Base-by-base conservation (phyloP, 495 filamentous ascomycete species). In the Echria macrotheca region DNA sequence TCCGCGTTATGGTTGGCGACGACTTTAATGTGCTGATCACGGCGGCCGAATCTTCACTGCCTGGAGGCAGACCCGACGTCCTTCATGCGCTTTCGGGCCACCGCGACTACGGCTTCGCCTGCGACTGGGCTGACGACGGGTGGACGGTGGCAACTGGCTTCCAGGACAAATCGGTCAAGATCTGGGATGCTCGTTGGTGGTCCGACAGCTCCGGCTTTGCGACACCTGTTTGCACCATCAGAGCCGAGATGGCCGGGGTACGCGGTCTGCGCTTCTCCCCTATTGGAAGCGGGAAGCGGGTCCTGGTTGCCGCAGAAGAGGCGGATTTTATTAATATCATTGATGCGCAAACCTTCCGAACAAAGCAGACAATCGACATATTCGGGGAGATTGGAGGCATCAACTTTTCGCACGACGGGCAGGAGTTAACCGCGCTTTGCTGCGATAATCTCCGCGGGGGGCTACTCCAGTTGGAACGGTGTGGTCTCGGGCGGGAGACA, bases 81-180 rank as follows among this genome's bases (percentile, higher is more conserved):
- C 51, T 77, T 4, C 63, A 72, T 37, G 70, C 69, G 1, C 75
- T 96, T 3, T 65, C 68, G 3, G 83, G 83, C 3, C 91, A 96
- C 59, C 75, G 72, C 18, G 90, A 96, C 62, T 91, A 76, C 55
- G 89, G 85, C 39, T 96, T 96, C 53, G 87, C 91, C 2, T 91
- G 86, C 56, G 90, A 85, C 54, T 97, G 91, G 91, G 83, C 89
- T 4, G 84, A 87, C 17, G 87, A 96, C 65, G 90, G 91, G 47
- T 82, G 82, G 63, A 87, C 86, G 39, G 81, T 96, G 46, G 91
- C 91, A 9, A 95, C 91, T 3, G 89, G 85, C 39, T 91, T 89
- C 53, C 91, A 97, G 63, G 91, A 97, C 72, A 84, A 78, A 65
- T 80, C 79, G 12, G 78, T 91, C 54, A 82, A 85, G 44, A 85